These are phyloP conservation scores for Talaromyces pinophilus DNA, from an alignment of 2,329 filamentous ascomycete species.

Conservation along the genomic window DNA sequence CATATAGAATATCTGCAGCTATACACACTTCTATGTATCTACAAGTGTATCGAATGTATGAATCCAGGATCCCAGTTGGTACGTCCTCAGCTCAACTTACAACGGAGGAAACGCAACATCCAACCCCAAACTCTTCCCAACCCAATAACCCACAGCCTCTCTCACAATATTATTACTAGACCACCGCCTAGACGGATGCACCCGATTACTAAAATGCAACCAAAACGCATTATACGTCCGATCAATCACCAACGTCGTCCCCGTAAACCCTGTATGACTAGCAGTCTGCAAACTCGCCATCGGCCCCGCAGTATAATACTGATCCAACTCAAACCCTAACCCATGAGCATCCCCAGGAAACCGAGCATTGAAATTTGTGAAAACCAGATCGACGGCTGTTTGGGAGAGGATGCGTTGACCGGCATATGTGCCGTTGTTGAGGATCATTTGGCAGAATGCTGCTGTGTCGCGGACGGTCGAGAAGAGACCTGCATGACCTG, in stretches of 20 bases:
- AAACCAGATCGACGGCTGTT: conserved; percentile 36
- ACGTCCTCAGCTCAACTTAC: background rate
- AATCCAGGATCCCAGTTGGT: background rate
- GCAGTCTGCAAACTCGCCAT: conserved; percentile 30
- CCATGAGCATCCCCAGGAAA: conserved; percentile 35
- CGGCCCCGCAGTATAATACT: conserved; percentile 37
- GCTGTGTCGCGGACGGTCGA: conserved; percentile 37
- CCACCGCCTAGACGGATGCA: conserved; percentile 31
- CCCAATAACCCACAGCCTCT: conserved; percentile 31
- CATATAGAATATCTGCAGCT: background rate
- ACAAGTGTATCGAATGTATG: background rate
- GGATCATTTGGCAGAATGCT: conserved; percentile 40
- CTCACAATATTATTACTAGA: conserved; percentile 29
- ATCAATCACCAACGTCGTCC: conserved; percentile 32
- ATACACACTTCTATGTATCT: background rate
- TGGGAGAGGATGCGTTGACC: conserved; percentile 32
- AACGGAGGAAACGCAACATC: conserved; percentile 27
- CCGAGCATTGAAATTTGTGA: conserved; percentile 35
- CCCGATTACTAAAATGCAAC: conserved; percentile 31
- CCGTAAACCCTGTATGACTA: conserved; percentile 33
- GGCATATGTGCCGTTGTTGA: conserved; percentile 42
- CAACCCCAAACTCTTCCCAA: conserved; percentile 27
- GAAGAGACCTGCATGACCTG: conserved; percentile 41
- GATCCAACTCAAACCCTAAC: conserved; percentile 37
- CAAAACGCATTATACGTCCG: conserved; percentile 29